Percentiles rank a stretch among this genome's conserved stretches.
These are phyloP conservation scores for Diaporthe sp. DNA, from an alignment of 2,329 filamentous ascomycete species.

Conservation along the genomic window DNA sequence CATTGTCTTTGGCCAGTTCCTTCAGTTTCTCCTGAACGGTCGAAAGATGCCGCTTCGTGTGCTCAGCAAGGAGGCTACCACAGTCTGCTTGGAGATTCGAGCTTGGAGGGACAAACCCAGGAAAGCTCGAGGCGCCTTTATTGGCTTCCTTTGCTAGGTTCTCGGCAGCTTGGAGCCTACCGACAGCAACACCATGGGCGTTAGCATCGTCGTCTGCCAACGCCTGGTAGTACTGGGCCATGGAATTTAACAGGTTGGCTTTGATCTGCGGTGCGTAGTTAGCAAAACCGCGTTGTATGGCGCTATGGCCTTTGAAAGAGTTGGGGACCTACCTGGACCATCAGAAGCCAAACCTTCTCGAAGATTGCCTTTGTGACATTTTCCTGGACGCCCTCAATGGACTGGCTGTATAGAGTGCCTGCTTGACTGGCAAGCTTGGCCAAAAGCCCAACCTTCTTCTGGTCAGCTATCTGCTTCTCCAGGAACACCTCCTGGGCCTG, in stretches of 20 bases:
- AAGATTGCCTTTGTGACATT: slow-evolving; percentile 93
- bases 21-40: slow-evolving; percentile 85
- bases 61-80: slow-evolving; percentile 79
- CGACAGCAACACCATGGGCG: slow-evolving; percentile 87
- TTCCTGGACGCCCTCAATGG: slow-evolving; percentile 90
- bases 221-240: slow-evolving; percentile 95
- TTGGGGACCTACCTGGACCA: slow-evolving; percentile 76
- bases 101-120: slow-evolving; percentile 81
- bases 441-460: slow-evolving; percentile 91
- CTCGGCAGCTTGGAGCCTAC: slow-evolving; percentile 86
- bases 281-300: slow-evolving; percentile 35
- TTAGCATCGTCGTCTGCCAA: slow-evolving; percentile 91
- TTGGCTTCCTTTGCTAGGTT: slow-evolving; percentile 83
- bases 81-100: slow-evolving; percentile 89
- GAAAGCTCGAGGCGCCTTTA: slow-evolving; percentile 83
- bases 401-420: slow-evolving; percentile 88
- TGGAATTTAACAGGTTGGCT: slow-evolving; percentile 83
- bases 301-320: too few species aligned
- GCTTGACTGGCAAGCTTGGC: slow-evolving; percentile 95
- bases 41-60: slow-evolving; percentile 85
- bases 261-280: slow-evolving; percentile 70
- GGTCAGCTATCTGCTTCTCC: slow-evolving; percentile 93
- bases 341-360: slow-evolving; percentile 91
- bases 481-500: slow-evolving; percentile 98
- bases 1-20: slow-evolving; percentile 90